Evolutionary conservation across 805 yeast species (phyloP).

Genomic region (Ascoidea asiatica): DNA sequence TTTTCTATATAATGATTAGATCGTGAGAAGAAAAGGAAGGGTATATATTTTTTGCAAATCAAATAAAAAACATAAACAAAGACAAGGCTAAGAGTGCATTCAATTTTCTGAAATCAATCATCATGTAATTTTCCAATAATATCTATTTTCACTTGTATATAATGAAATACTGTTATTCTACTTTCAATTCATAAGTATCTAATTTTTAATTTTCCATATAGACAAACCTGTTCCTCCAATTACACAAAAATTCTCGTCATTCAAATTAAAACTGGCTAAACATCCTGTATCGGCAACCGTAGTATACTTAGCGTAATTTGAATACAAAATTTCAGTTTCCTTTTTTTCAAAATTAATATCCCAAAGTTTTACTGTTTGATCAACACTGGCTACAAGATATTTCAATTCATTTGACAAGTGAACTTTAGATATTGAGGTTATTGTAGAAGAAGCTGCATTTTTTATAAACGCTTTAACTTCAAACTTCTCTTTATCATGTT

Average conservation of each 20-base stretch:
- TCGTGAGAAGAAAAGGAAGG: slow-evolving; percentile 90
- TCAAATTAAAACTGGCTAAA: slow-evolving; percentile 24
- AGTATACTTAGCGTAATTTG: too few relatives aligned
- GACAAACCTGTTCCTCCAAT: slow-evolving; percentile 83
- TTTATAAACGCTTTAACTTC: slow-evolving; percentile 21
- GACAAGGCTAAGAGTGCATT: slow-evolving; percentile 45
- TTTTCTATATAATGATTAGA: slow-evolving; percentile 18
- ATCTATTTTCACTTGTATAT: too few relatives aligned
- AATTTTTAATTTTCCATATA: slow-evolving; percentile 22
- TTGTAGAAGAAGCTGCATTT: slow-evolving; percentile 76
- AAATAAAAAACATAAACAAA: slow-evolving; percentile 88
- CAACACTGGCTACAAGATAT: slow-evolving; percentile 62
- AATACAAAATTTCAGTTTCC: slow-evolving; percentile 19
- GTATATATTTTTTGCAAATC: slow-evolving; percentile 89
- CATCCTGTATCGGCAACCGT: slow-evolving; percentile 90
- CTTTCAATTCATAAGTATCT: too few relatives aligned
- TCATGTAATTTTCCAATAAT: too few relatives aligned
- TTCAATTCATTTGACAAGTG: slow-evolving; percentile 13
- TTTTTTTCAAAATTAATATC: slow-evolving; percentile 16
- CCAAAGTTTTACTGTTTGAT: slow-evolving; percentile 71
- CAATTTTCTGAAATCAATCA: too few relatives aligned
- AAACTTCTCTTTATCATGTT: slow-evolving; percentile 14
- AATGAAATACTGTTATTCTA: too few relatives aligned
- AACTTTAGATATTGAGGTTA: slow-evolving; percentile 44
- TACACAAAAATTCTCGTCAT: slow-evolving; percentile 22